Conservation (phyloP, 768 basidiomycete genomes). For the Suillus occidentalis region DNA sequence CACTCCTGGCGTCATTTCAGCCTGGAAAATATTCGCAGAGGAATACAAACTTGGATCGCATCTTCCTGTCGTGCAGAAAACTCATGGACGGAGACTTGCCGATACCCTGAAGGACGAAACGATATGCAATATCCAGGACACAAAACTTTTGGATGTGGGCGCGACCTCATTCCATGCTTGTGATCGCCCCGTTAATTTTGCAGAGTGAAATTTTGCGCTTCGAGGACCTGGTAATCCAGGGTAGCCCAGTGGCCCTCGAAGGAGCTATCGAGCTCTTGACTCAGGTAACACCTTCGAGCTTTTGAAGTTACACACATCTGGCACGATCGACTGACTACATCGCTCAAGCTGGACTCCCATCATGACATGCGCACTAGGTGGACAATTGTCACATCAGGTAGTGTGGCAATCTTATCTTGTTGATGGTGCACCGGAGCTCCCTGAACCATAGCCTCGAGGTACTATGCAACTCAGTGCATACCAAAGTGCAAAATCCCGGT, state of each 20-base stretch:
- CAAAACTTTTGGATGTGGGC: constrained; percentile 54
- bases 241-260: constrained; percentile 55
- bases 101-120: constrained; percentile 69
- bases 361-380: constrained; percentile 40
- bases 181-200: constrained; percentile 2
- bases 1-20: constrained; percentile 76
- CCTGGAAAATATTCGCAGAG: constrained; percentile 70
- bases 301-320: constrained; percentile 1
- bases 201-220: constrained; percentile 75
- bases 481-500: constrained; percentile 58
- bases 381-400: constrained; percentile 85
- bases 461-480: constrained; percentile 69
- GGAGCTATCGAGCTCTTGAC: constrained; percentile 60
- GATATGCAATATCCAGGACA: constrained; percentile 57
- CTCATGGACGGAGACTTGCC: constrained; percentile 74
- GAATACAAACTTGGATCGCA: constrained; percentile 59
- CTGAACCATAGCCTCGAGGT: constrained; percentile 58
- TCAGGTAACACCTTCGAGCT: constrained; percentile 38
- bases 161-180: constrained; percentile 16
- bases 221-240: constrained; percentile 72
- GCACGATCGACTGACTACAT: background rate
- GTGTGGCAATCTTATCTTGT: constrained; percentile 9
- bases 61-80: constrained; percentile 50
- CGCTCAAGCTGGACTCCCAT: constrained; percentile 19
- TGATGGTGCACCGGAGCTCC: background rate